Conservation (phyloP, 2,329 filamentous ascomycete genomes). For the Tolypocladium inflatum region DNA sequence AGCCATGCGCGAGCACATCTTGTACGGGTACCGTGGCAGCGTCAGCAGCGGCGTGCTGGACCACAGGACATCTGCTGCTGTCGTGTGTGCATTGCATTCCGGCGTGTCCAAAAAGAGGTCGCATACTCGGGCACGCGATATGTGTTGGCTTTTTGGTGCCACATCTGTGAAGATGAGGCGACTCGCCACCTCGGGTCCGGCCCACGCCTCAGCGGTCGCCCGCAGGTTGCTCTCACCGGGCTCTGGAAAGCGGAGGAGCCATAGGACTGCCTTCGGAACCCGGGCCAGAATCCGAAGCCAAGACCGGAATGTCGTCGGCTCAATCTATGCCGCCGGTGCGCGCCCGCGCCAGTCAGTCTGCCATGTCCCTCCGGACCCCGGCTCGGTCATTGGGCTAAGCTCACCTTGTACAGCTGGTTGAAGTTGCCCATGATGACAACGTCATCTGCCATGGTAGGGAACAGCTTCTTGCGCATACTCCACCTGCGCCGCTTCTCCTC, state of each 20-base stretch:
- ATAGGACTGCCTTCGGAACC: conserved; percentile 81
- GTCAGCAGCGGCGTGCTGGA: conserved; percentile 90
- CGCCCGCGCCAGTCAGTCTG: not conserved
- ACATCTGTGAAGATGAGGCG: conserved; percentile 95
- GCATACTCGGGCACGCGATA: conserved; percentile 80
- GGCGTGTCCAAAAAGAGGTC: conserved; percentile 95
- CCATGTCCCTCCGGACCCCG: not conserved
- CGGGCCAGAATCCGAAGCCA: conserved; percentile 86
- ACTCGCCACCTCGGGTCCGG: conserved; percentile 71
- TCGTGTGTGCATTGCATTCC: conserved; percentile 97
- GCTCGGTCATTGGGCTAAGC: conserved; percentile 7
- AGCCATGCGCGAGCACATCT: conserved; percentile 98
- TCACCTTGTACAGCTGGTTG: conserved; percentile 96
- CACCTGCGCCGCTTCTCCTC: conserved; percentile 75
- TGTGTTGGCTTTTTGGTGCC: conserved; percentile 88
- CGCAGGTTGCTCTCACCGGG: conserved; percentile 79
- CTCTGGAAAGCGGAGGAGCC: conserved; percentile 95
- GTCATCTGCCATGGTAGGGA: conserved; percentile 73
- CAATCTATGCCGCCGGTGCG: conserved; percentile 53
- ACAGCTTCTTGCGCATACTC: conserved; percentile 88
- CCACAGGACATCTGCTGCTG: conserved; percentile 93
- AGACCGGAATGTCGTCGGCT: conserved; percentile 89
- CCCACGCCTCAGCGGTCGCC: conserved; percentile 74
- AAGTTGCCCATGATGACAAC: conserved; percentile 93
- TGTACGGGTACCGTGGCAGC: conserved; percentile 84